Base-by-base conservation (phyloP, 345 rosid genomes). In the Melastoma malabathricum region DNA sequence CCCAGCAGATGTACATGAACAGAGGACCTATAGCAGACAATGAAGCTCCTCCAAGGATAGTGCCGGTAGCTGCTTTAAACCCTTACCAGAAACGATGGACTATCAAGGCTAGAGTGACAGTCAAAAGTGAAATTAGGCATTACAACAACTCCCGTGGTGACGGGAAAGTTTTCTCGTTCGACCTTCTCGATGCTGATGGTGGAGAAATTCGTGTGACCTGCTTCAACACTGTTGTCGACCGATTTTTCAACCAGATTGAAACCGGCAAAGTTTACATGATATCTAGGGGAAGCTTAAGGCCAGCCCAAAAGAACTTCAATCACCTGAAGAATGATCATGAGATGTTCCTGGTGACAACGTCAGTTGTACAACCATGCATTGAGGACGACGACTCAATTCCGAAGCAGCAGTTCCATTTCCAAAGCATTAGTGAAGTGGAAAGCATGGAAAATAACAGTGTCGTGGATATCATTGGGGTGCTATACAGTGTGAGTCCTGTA, bases 191-290 rank as follows among this genome's bases (percentile, higher is more conserved):
- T 69, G 72, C 86, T 41, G 89, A 67, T 53, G 89, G 89, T 20
- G 98, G 98, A 43, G 98, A 90, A 69, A 90, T 90, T 54, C 67
- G 93, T 43, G 96, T 72, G 50, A 87, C 96, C n/a, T 84, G 98
- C 72, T 90, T 82, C 48, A 90, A 90, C 55, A 74, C 84, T 39
- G 86, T 77, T 61, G 98, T 80, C 52, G 98, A 84, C 62, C 82
- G 74, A 29, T 86, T 90, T 61, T 84, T 72, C 64, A 62, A 75
- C 67, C 72, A 71, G 77, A 82, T 90, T 74, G 87, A 84, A 67
- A 67, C 71, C 34, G 89, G 98, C 18, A 82, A 66, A 57, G 69
- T 90, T 60, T 90, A 86, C 72, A 48, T 84, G 71, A 72, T 90
- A 59, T 84, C 98, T 18, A 78, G 53, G 66, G 98, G 98, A 52